Base-by-base conservation (phyloP, 768 basidiomycete species). In the Pleurotus sapidus region DNA sequence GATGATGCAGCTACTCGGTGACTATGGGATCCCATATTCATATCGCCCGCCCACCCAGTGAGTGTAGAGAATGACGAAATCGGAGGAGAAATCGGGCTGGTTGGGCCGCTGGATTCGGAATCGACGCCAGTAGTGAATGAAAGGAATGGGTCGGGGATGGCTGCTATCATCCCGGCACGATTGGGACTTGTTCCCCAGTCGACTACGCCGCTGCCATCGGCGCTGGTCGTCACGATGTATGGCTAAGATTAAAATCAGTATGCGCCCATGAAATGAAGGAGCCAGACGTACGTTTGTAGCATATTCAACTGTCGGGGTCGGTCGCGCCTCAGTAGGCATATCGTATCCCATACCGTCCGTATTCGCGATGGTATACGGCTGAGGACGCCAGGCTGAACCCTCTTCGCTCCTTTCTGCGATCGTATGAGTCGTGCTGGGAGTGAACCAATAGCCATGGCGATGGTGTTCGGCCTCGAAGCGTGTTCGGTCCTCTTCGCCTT, bases 1-100 rank as follows among this genome's bases (percentile, higher is more conserved):
- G 42, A 45, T 23, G 42, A 45, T 3, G 42, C 3, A n/a, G 42
- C 20, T 18, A 15, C 42, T n/a, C n/a, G 15, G 3, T 23, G n/a
- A 14, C 42, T 45, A 7, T n/a, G 42, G 37, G 30, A 34, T 34
- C 30, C 30, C 30, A 34, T 34, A 34, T 34, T 11, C 30, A 34
- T 34, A 9, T 68, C 72, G 30, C 74, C 74, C 46, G 69, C 72
- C 74, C 74, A 76, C 15, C 73, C 74, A 9, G 68, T 68, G 23
- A 76, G 65, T 24, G 73, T 70, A 43, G 74, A 76, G 59, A 71
- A 76, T 8, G 67, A 64, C 20, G 72, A 72, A 12, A 60, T 66
- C 25, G 65, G 57, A 18, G 68, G 64, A 39, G 64, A 47, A 40
- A 20, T 58, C 53, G 51, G 51, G 23, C 51, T 54, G 9, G 51